Conservation (phyloP, 768 basidiomycete genomes). For the Lactarius sanguifluus region DNA sequence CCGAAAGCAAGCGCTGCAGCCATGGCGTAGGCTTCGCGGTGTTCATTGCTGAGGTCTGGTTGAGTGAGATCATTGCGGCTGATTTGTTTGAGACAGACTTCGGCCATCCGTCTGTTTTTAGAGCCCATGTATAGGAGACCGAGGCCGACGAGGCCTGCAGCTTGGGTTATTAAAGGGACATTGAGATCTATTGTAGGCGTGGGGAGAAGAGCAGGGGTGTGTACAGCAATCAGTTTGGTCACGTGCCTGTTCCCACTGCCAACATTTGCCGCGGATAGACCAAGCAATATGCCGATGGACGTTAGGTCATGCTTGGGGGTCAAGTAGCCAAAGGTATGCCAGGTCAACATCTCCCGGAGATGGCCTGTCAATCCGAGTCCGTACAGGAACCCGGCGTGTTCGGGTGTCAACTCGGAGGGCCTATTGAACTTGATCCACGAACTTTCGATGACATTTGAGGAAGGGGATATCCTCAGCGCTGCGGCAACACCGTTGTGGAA, state of each 20-base stretch:
- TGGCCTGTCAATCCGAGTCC: conserved; percentile 93
- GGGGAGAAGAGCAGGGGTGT: conserved; percentile 90
- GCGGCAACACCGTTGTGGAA: conserved; percentile 98
- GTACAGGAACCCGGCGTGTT: conserved; percentile 95
- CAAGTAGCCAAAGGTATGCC: conserved; percentile 94
- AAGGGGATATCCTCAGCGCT: conserved; percentile 77
- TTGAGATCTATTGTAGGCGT: conserved; percentile 86
- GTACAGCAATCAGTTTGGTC: conserved; percentile 88
- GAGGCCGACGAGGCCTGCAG: conserved; percentile 82
- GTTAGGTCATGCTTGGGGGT: conserved; percentile 96
- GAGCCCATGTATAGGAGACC: conserved; percentile 90
- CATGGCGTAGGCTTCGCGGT: conserved; percentile 90
- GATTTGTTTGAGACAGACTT: conserved; percentile 85
- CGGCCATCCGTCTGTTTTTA: conserved; percentile 87
- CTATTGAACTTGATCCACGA: conserved; percentile 98
- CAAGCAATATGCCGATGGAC: conserved; percentile 89
- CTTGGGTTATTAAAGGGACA: conserved; percentile 85
- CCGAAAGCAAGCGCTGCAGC: conserved; percentile 90
- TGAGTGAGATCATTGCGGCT: conserved; percentile 73
- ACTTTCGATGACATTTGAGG: conserved; percentile 76
- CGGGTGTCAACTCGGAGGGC: conserved; percentile 83
- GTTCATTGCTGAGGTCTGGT: conserved; percentile 82
- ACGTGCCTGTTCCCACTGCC: conserved; percentile 85
- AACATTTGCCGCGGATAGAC: conserved; percentile 87
- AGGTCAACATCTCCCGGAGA: conserved; percentile 83